Evolutionary conservation across 495 filamentous ascomycete genomes (phyloP), one percentile per base, ranked within the genome.

Genomic region (Podospora anserina): DNA sequence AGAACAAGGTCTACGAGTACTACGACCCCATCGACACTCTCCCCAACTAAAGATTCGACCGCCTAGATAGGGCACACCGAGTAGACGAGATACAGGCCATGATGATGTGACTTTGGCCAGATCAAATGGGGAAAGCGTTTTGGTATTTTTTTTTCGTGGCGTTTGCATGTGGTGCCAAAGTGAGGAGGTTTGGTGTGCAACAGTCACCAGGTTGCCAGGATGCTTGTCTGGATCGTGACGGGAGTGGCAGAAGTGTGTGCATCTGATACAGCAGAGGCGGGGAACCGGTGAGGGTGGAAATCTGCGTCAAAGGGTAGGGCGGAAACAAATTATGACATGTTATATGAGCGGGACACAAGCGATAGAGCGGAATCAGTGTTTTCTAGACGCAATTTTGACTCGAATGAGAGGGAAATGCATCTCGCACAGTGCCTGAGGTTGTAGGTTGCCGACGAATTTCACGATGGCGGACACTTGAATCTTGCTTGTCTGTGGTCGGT

Each of bases 1-100:
- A 78, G 11, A 76, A 82, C 62, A 82, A 77, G 69, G 75, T 85
- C 11, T 88, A 86, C 70, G 77, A 80, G 74, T 88, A 89, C 75
- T 82, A 82, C 65, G 87, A 88, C 74, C 87, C 87, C 0, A 56
- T 83, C 9, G 71, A 75, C 69, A 71, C 71, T 26, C 74, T 70
- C 3, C 59, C 61, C 13, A 56, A 18, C 57, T 18, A 56, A 18
- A 15, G 27, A 61, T 30, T 61, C 59, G 4, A 11, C 59, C 16
- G 23, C 26, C 59, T 27, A 20, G 19, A 2, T 27, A 58, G 19
- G 16, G 11, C 5, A 0, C 11, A 5, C 3, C 34, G 34, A 39
- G 34, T 39, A 39, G 3, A 39, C 11, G 34, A 39, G 11, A 39
- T 39, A 11, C 34, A 39, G 34, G 11, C 34, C 3, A 13, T 49